Evolutionary conservation across 352 stramenopile genomes (phyloP).

Genomic region (Phytopythium ostracodes): DNA sequence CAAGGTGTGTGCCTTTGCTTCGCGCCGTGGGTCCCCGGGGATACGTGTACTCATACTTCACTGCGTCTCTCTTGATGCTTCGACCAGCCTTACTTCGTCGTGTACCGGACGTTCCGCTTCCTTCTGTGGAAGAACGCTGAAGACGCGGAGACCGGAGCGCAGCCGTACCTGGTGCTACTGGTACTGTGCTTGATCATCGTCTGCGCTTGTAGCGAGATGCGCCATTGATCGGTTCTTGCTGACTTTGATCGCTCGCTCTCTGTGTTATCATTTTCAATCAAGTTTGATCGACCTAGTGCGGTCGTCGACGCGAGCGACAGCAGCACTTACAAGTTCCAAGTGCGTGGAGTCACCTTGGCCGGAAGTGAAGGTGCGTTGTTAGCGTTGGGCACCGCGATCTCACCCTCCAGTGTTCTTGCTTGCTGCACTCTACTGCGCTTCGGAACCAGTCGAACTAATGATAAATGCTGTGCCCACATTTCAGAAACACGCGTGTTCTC

Average conservation of each 20-base stretch:
- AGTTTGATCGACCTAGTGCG: slow-evolving; percentile 68
- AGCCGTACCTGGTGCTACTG: slow-evolving; percentile 54
- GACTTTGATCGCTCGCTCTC: slow-evolving; percentile 1
- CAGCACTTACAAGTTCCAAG: slow-evolving; percentile 56
- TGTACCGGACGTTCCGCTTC: slow-evolving; percentile 72
- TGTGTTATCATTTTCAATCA: background rate
- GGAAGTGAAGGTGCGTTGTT: slow-evolving; percentile 45
- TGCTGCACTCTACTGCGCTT: background rate
- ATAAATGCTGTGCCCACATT: background rate
- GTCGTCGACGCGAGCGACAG: slow-evolving; percentile 61
- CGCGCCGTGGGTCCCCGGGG: no score
- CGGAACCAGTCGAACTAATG: background rate
- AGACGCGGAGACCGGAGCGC: slow-evolving; percentile 53
- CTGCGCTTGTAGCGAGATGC: background rate
- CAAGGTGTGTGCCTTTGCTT: slow-evolving; percentile 41
- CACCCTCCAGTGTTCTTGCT: background rate
- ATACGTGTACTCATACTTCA: background rate
- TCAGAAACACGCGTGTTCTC: slow-evolving; percentile 70
- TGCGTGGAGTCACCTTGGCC: slow-evolving; percentile 43
- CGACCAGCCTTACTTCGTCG: slow-evolving; percentile 46
- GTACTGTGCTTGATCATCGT: slow-evolving; percentile 26
- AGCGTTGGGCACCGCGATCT: background rate
- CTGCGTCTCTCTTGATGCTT: slow-evolving; percentile 12
- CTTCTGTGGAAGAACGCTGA: slow-evolving; percentile 77
- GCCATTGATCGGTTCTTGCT: slow-evolving; percentile 1